Conservation (phyloP, 345 rosid species). For the Linum trigynum region DNA sequence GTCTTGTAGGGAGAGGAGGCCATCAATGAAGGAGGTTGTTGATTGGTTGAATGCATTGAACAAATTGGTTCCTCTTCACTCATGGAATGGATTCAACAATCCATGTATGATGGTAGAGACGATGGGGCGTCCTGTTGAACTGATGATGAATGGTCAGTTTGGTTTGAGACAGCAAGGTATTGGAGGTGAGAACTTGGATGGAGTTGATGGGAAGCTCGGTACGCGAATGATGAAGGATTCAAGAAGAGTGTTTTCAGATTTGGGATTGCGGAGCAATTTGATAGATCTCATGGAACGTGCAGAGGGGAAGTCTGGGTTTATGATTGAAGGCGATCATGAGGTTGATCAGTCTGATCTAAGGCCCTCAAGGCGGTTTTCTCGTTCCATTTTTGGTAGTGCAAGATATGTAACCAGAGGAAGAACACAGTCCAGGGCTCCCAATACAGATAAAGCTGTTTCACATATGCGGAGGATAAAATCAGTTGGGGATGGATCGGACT, state of each 20-base stretch:
- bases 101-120: constrained; percentile 98
- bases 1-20: constrained; percentile 93
- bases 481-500: constrained; percentile 27
- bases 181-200: constrained; percentile 25
- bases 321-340: constrained; percentile 15
- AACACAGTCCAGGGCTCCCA: constrained; percentile 12
- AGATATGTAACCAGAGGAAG: constrained; percentile 23
- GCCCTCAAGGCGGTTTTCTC: constrained; percentile 18
- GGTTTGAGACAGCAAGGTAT: constrained; percentile 14
- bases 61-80: constrained; percentile 66
- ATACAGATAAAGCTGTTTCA: constrained; percentile 12
- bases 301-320: constrained; percentile 31
- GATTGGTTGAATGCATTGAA: constrained; percentile 64
- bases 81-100: constrained; percentile 88
- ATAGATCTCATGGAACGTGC: constrained; percentile 56
- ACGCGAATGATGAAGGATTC: constrained; percentile 30
- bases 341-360: constrained; percentile 10
- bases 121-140: constrained; percentile 61
- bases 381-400: constrained; percentile 37
- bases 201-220: constrained; percentile 23
- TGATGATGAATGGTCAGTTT: constrained; percentile 16
- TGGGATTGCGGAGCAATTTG: constrained; percentile 66
- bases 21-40: constrained; percentile 78
- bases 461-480: constrained; percentile 25
- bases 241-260: constrained; percentile 54